Evolutionary conservation across 768 basidiomycete genomes (phyloP).

Genomic region (Leccinum longicurvipes): DNA sequence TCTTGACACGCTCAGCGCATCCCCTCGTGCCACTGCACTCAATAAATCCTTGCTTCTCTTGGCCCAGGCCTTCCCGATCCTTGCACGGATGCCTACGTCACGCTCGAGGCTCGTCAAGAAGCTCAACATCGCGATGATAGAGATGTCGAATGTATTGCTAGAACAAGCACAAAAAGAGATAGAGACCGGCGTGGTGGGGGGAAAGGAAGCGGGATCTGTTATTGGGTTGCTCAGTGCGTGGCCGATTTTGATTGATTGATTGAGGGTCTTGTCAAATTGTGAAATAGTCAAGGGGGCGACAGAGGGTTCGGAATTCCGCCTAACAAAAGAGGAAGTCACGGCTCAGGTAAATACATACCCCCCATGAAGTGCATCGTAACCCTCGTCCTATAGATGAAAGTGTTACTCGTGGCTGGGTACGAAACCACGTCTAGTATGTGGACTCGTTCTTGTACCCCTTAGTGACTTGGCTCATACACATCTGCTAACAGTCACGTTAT

Average conservation of each 20-base stretch:
- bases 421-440: constrained; percentile 22
- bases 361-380: neutral
- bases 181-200: constrained; percentile 15
- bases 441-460: neutral
- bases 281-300: constrained; percentile 36
- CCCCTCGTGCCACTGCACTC: constrained; percentile 20
- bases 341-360: constrained; percentile 14
- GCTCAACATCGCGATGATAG: constrained; percentile 34
- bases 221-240: constrained; percentile 24
- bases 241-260: neutral
- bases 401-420: constrained; percentile 18
- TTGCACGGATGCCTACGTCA: constrained; percentile 36
- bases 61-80: constrained; percentile 35
- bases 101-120: constrained; percentile 28
- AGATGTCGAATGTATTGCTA: constrained; percentile 40
- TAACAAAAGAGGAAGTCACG: constrained; percentile 30
- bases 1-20: constrained; percentile 35
- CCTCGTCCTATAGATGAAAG: constrained; percentile 10
- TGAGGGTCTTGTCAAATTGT: neutral
- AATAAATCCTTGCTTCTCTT: constrained; percentile 35
- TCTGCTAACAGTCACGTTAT: constrained; percentile 13
- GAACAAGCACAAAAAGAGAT: constrained; percentile 33
- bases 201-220: constrained; percentile 24
- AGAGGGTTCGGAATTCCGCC: constrained; percentile 17
- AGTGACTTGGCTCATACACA: neutral